phyloP scores from a whole-genome alignment of 108 stramenopile genomes.

The Hondaea fermentalgiana region DNA sequence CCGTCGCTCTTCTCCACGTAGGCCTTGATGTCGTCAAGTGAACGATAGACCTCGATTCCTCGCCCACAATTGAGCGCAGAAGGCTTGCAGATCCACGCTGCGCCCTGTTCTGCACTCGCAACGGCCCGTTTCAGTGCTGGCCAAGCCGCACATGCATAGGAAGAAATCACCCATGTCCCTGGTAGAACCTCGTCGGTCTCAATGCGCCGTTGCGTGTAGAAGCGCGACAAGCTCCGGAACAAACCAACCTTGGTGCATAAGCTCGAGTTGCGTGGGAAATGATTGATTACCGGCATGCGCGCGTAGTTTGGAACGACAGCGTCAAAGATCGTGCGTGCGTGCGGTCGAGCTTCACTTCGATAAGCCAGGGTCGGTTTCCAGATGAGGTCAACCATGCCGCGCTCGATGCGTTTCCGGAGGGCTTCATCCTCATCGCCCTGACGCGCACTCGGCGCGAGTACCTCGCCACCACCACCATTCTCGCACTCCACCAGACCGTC shows the following conservation, averaged over 20 bases:
- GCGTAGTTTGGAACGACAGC: background rate
- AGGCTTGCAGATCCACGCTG: background rate
- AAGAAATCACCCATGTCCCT: background rate
- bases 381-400: background rate
- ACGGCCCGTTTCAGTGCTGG: background rate
- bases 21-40: background rate
- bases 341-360: background rate
- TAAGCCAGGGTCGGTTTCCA: background rate
- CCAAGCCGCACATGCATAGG: background rate
- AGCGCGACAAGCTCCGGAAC: background rate
- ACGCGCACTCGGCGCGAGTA: background rate
- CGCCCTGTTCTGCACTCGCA: background rate
- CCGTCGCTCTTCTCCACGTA: background rate
- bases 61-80: background rate
- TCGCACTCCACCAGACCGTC: background rate
- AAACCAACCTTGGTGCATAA: background rate
- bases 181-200: background rate
- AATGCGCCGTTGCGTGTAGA: background rate
- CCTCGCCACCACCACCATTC: background rate
- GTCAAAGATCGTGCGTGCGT: background rate
- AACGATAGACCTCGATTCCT: background rate
- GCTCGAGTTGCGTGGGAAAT: background rate
- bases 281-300: background rate
- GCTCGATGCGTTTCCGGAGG: background rate
- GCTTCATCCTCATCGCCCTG: background rate